A percentile compares a stretch with the other conserved stretches of the same genome.
phyloP scores from a whole-genome alignment of 73 alveolate species.

The Paramecium caudatum region DNA sequence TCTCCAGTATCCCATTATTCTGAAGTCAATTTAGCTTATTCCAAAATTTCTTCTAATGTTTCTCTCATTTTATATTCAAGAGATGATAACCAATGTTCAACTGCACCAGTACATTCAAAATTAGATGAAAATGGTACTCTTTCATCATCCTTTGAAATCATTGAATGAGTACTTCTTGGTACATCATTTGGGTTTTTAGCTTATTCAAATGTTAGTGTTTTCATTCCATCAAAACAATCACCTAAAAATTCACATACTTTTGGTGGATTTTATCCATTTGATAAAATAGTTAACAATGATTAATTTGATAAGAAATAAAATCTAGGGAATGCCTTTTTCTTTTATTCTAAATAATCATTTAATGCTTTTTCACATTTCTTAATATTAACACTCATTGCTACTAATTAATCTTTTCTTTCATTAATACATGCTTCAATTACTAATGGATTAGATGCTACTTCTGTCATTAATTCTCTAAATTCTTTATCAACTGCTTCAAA shows the following conservation, averaged over 20 bases:
- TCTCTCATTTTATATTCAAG: constrained; percentile 94
- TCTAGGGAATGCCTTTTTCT: constrained; percentile 99
- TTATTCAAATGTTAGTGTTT: constrained; percentile 92
- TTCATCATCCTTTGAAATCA: constrained; percentile 90
- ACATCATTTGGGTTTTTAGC: constrained; percentile 83
- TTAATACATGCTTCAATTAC: constrained; percentile 90
- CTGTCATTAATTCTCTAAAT: constrained; percentile 98
- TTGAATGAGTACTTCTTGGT: constrained; percentile 78
- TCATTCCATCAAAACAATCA: constrained; percentile 99
- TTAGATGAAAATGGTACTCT: constrained; percentile 90
- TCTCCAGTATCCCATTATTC: constrained; percentile 95
- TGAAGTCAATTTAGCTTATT: constrained; percentile 93
- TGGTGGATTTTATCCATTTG: constrained; percentile 98
- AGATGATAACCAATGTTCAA: constrained; percentile 95
- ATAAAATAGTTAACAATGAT: constrained; percentile 98
- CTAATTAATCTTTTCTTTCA: constrained; percentile 77
- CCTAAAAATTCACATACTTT: constrained; percentile 97
- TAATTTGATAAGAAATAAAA: constrained; percentile 99
- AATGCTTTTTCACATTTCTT: constrained; percentile 99
- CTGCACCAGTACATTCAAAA: constrained; percentile 97
- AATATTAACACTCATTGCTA: constrained; percentile 91
- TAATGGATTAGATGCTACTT: constrained; percentile 91
- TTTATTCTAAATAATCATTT: constrained; percentile 97
- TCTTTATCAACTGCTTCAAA: constrained; percentile 98
- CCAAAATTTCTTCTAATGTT: constrained; percentile 91